Conservation (phyloP, 495 filamentous ascomycete species). For the Lophiotrema nucula region DNA sequence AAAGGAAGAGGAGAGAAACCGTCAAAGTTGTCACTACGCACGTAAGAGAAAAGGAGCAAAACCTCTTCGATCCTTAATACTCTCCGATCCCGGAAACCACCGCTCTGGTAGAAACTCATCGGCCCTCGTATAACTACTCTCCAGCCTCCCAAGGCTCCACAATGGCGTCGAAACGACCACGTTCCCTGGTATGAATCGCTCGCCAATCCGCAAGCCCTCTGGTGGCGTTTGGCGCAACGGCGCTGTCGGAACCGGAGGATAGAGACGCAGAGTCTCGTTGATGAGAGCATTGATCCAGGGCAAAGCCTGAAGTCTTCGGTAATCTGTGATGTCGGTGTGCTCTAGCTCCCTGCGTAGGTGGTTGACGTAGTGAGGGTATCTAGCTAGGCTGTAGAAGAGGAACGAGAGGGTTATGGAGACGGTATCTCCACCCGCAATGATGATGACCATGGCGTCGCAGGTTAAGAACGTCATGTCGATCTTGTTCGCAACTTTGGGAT, state of each 20-base stretch:
- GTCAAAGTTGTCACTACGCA: not conserved
- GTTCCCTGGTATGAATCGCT: constrained; percentile 7
- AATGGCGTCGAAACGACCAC: not conserved
- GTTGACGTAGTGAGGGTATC: constrained; percentile 28
- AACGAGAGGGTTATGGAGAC: constrained; percentile 44
- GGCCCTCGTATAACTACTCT: constrained; percentile 7
- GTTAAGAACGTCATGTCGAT: constrained; percentile 6
- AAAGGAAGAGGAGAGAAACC: not conserved
- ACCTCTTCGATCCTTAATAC: constrained; percentile 20
- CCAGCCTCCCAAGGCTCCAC: not conserved
- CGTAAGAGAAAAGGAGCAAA: constrained; percentile 29
- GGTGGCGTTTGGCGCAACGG: constrained; percentile 5
- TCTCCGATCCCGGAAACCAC: constrained; percentile 22
- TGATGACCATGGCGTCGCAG: constrained; percentile 39
- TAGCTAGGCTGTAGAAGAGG: constrained; percentile 46
- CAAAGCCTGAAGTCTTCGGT: constrained; percentile 35
- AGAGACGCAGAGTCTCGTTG: constrained; percentile 51
- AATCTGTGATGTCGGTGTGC: constrained; percentile 13
- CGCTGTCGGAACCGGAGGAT: constrained; percentile 34
- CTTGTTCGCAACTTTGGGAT: not conserved
- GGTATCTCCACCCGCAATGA: constrained; percentile 50
- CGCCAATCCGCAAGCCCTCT: constrained; percentile 4
- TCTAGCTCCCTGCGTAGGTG: constrained; percentile 41
- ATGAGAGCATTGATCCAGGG: constrained; percentile 36
- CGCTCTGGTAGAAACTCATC: constrained; percentile 30